Conservation (phyloP, 2,329 filamentous ascomycete genomes). For the Emydomyces testavorans region DNA sequence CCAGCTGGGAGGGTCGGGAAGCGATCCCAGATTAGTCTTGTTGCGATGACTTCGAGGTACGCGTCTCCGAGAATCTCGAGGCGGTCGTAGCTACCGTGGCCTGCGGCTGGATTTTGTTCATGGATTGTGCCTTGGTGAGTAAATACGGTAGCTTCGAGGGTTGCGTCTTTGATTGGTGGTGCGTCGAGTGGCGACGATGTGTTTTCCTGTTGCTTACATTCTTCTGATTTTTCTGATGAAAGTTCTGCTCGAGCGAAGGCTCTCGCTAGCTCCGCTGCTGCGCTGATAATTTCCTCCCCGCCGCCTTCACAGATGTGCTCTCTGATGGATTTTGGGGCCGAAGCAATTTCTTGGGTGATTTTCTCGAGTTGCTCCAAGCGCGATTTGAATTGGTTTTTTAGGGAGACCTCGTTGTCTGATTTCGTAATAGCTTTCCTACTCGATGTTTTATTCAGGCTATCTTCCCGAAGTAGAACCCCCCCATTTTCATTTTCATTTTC, state of each 20-base stretch:
- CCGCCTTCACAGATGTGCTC: conserved; percentile 11
- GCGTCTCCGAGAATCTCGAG: conserved; percentile 85
- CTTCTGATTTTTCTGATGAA: not conserved
- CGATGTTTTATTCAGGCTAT: not conserved
- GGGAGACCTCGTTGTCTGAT: not conserved
- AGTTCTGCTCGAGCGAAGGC: conserved; percentile 15
- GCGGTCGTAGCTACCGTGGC: conserved; percentile 56
- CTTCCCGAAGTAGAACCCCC: not conserved
- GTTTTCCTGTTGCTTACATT: not conserved
- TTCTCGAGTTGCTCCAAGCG: conserved; percentile 18
- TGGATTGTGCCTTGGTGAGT: conserved; percentile 48
- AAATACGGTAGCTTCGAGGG: conserved; percentile 53
- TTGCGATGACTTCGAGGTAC: conserved; percentile 66
- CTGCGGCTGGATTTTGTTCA: conserved; percentile 14
- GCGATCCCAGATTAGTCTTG: conserved; percentile 61
- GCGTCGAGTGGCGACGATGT: conserved; percentile 27
- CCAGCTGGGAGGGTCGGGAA: conserved; percentile 57
- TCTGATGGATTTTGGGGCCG: conserved; percentile 15
- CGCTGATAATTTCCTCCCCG: conserved; percentile 18
- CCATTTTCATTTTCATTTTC: not conserved
- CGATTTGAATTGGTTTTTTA: conserved; percentile 11
- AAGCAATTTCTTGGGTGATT: conserved; percentile 20
- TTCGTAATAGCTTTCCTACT: not conserved
- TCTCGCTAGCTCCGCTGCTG: conserved; percentile 18
- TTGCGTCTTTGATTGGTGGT: conserved; percentile 49